Evolutionary conservation across 768 basidiomycete genomes (phyloP).

Genomic region (Mycena indigotica): DNA sequence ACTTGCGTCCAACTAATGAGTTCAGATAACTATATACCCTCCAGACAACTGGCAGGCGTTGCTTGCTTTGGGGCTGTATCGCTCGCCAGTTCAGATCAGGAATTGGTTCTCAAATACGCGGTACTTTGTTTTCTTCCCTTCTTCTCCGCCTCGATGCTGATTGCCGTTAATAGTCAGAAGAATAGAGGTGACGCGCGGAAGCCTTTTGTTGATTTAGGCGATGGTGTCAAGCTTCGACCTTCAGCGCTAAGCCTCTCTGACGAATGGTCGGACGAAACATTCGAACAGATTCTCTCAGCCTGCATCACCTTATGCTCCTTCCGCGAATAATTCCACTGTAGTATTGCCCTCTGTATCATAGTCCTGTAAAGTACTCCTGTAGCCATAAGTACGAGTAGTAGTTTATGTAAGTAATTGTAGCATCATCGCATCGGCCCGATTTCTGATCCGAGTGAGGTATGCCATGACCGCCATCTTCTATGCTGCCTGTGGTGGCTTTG

Average conservation of each 20-base stretch:
- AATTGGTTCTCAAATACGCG: constrained; percentile 72
- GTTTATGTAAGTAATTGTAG: neutral
- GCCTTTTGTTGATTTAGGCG: constrained; percentile 38
- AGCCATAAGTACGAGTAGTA: no score
- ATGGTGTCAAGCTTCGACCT: constrained; percentile 49
- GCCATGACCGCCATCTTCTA: neutral
- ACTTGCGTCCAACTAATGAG: neutral
- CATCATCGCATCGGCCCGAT: neutral
- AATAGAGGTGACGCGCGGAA: constrained; percentile 37
- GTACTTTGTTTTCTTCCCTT: constrained; percentile 39
- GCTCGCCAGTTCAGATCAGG: constrained; percentile 47
- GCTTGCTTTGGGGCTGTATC: constrained; percentile 55
- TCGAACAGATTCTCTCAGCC: constrained; percentile 63
- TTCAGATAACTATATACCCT: constrained; percentile 58
- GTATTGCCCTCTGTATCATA: no score
- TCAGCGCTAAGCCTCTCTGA: constrained; percentile 50
- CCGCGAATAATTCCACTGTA: no score
- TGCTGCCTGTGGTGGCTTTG: constrained; percentile 42
- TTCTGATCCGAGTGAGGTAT: no score
- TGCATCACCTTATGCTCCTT: no score
- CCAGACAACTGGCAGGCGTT: constrained; percentile 62
- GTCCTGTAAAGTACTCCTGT: neutral
- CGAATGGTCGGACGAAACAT: constrained; percentile 63
- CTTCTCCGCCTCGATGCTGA: constrained; percentile 45
- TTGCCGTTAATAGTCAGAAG: constrained; percentile 35